Percentiles rank a stretch among this genome's conserved stretches.
phyloP scores from a whole-genome alignment of 345 rosid species.

The Salix caprea region DNA sequence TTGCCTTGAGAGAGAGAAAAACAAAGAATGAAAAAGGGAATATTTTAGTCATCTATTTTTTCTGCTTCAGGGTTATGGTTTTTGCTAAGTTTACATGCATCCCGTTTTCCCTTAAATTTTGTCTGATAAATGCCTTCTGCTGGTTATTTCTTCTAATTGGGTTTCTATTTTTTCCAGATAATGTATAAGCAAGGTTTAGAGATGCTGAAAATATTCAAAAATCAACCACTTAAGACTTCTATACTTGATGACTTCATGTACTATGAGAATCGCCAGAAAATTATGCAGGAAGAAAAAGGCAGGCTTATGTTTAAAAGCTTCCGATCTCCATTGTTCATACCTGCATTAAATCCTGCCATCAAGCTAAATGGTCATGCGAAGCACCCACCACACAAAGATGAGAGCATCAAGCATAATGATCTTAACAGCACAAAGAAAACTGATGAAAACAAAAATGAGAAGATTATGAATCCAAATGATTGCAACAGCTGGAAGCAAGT shows the following conservation, averaged over 20 bases:
- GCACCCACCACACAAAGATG: constrained; percentile 22
- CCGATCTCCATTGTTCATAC: constrained; percentile 33
- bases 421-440: constrained; percentile 17
- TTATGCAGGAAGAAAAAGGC: constrained; percentile 75
- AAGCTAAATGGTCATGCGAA: constrained; percentile 19
- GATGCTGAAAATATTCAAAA: constrained; percentile 73
- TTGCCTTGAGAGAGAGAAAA: neutral
- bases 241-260: constrained; percentile 76
- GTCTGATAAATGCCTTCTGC: neutral
- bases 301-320: constrained; percentile 42
- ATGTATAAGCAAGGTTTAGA: constrained; percentile 70
- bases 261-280: constrained; percentile 77
- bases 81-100: neutral
- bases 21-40: too few species aligned
- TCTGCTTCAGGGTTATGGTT: neutral
- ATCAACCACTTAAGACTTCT: constrained; percentile 52
- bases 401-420: constrained; percentile 14
- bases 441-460: constrained; percentile 19
- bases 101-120: neutral
- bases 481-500: constrained; percentile 17
- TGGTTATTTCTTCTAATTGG: neutral
- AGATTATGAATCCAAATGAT: constrained; percentile 12
- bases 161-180: constrained; percentile 44
- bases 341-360: constrained; percentile 41
- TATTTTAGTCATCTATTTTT: neutral